Evolutionary conservation across 495 filamentous ascomycete genomes (phyloP).

Genomic region (Tuber microsphaerosporum): DNA sequence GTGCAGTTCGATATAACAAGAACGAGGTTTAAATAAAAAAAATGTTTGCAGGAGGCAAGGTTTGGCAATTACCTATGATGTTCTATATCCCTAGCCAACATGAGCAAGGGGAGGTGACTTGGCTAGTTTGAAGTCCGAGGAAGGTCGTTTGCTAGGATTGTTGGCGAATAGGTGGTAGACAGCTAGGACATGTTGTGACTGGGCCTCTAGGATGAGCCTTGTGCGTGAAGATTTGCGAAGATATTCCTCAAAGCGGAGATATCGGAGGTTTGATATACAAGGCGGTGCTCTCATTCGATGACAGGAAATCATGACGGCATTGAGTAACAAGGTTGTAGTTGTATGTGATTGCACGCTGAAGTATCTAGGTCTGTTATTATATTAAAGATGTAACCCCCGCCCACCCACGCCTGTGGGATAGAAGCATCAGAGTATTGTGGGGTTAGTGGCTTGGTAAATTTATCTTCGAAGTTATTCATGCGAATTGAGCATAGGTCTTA

Average conservation of each 20-base stretch:
- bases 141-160: not conserved
- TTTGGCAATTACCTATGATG: not conserved
- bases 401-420: not conserved
- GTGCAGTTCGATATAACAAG: not conserved
- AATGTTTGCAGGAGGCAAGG: not conserved
- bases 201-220: not conserved
- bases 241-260: not conserved
- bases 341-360: not conserved
- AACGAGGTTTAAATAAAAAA: not conserved
- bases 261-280: not conserved
- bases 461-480: not conserved
- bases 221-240: not conserved
- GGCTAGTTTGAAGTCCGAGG: not conserved
- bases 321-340: not conserved
- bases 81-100: not conserved
- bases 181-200: not conserved
- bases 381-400: not conserved
- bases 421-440: not conserved
- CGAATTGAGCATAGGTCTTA: not conserved
- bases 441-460: not conserved
- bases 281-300: not conserved
- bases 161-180: not conserved
- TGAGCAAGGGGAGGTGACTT: not conserved
- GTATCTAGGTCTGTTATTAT: not conserved
- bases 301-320: not conserved